Conservation (phyloP, 1,284 basidiomycete species). For the Puccinia horiana region DNA sequence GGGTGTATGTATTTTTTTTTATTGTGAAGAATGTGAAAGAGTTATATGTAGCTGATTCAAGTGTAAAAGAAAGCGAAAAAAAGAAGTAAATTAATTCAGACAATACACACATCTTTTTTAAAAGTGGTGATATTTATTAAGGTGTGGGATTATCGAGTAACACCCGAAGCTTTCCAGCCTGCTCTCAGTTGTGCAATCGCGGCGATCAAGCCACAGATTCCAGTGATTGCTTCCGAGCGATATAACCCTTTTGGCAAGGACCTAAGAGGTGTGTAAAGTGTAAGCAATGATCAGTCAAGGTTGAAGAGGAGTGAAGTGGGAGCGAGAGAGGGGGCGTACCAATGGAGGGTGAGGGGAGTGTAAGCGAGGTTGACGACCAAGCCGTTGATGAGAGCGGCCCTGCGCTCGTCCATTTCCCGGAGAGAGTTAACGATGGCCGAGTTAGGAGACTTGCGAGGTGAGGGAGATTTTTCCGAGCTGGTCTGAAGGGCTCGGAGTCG, state of each 20-base stretch:
- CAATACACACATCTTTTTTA: no score
- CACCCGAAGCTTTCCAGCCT: slow-evolving; percentile 40
- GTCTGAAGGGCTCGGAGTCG: not conserved
- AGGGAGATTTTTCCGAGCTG: not conserved
- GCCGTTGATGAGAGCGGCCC: slow-evolving; percentile 42
- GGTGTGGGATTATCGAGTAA: not conserved
- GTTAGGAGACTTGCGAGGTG: not conserved
- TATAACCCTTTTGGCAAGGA: slow-evolving; percentile 41
- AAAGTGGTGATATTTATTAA: not conserved
- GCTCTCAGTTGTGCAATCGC: slow-evolving; percentile 38
- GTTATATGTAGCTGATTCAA: no score
- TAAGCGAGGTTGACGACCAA: slow-evolving; percentile 43
- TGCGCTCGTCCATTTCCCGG: slow-evolving; percentile 14
- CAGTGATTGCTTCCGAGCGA: slow-evolving; percentile 21
- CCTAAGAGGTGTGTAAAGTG: not conserved
- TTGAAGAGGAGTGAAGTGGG: not conserved
- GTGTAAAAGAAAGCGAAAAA: no score
- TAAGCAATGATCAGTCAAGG: not conserved
- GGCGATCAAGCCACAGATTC: slow-evolving; percentile 27
- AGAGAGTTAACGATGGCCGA: not conserved
- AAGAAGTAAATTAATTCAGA: no score
- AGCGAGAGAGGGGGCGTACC: not conserved
- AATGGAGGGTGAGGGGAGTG: slow-evolving; percentile 39
- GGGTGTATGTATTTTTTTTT: no score
- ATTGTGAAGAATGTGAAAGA: no score